These are phyloP conservation scores for Ustilago curta DNA, from an alignment of 1,284 basidiomycete genomes.

Conservation along the genomic window DNA sequence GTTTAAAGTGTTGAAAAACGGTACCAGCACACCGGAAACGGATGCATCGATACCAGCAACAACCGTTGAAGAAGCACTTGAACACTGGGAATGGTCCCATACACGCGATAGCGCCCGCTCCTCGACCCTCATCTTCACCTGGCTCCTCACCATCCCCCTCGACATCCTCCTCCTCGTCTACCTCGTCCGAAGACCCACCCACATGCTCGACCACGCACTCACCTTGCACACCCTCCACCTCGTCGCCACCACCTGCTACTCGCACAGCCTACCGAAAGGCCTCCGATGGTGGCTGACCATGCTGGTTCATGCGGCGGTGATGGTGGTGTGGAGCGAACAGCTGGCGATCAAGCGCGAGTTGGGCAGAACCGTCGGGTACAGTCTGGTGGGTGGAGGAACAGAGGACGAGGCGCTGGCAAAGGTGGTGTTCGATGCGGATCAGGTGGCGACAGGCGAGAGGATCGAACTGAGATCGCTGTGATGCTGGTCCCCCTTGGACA, in stretches of 20 bases:
- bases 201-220: constrained; percentile 92
- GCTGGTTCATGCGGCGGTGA: constrained; percentile 77
- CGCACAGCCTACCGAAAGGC: constrained; percentile 82
- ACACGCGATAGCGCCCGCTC: constrained; percentile 22
- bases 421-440: constrained; percentile 21
- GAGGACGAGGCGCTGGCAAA: neutral
- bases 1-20: constrained; percentile 26
- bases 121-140: constrained; percentile 18
- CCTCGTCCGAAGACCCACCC: constrained; percentile 87
- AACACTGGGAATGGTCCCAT: constrained; percentile 72
- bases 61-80: constrained; percentile 73
- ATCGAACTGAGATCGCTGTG: constrained; percentile 26
- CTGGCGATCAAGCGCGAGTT: constrained; percentile 90
- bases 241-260: constrained; percentile 90
- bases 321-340: constrained; percentile 87
- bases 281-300: constrained; percentile 73
- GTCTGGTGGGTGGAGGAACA: constrained; percentile 25
- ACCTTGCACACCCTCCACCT: constrained; percentile 91
- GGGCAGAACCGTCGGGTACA: constrained; percentile 65
- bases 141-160: constrained; percentile 36
- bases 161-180: constrained; percentile 84
- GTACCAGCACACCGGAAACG: neutral
- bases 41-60: neutral
- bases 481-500: neutral
- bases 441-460: constrained; percentile 10